A percentile compares a stretch with the other conserved stretches of the same genome.
phyloP scores from a whole-genome alignment of 2,329 filamentous ascomycete species.

The Magnaporthiopsis incrustans region DNA sequence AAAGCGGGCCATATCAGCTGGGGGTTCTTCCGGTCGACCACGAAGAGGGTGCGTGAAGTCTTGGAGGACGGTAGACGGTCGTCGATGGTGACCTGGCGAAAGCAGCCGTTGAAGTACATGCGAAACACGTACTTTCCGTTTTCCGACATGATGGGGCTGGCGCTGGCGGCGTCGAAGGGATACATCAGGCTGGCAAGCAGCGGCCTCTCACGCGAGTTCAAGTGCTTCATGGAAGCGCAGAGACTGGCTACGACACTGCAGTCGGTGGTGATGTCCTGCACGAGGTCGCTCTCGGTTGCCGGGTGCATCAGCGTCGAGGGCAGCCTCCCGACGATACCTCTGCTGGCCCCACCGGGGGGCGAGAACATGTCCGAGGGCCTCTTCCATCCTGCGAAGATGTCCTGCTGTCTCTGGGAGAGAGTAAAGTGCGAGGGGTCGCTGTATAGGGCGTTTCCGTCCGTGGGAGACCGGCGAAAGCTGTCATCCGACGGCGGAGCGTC shows the following conservation, averaged over 20 bases:
- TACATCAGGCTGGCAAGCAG: slow-evolving; percentile 63
- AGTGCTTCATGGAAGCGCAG: slow-evolving; percentile 68
- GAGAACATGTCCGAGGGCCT: slow-evolving; percentile 62
- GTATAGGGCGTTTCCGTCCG: slow-evolving; percentile 41
- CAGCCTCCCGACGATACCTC: slow-evolving; percentile 5
- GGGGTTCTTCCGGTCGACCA: slow-evolving; percentile 77
- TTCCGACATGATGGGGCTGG: slow-evolving; percentile 54
- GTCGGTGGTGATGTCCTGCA: slow-evolving; percentile 92
- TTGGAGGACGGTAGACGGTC: slow-evolving; percentile 76
- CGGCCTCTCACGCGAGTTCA: slow-evolving; percentile 59
- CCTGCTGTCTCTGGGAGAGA: slow-evolving; percentile 65
- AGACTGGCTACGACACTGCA: slow-evolving; percentile 96
- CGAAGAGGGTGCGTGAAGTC: slow-evolving; percentile 69
- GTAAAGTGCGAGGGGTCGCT: slow-evolving; percentile 62
- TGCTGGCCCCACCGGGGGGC: slow-evolving; percentile 13
- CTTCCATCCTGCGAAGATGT: slow-evolving; percentile 79
- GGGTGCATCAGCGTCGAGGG: slow-evolving; percentile 22
- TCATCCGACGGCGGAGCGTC: slow-evolving; percentile 47
- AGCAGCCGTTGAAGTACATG: slow-evolving; percentile 95
- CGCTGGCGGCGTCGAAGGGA: slow-evolving; percentile 57
- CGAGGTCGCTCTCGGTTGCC: slow-evolving; percentile 62
- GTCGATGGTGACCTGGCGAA: slow-evolving; percentile 79
- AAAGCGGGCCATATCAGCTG: slow-evolving; percentile 84
- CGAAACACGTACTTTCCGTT: slow-evolving; percentile 87
- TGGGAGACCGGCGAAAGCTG: slow-evolving; percentile 51